Base-by-base conservation (phyloP, 208 protist genomes). In the Wallacemonas sp. region DNA sequence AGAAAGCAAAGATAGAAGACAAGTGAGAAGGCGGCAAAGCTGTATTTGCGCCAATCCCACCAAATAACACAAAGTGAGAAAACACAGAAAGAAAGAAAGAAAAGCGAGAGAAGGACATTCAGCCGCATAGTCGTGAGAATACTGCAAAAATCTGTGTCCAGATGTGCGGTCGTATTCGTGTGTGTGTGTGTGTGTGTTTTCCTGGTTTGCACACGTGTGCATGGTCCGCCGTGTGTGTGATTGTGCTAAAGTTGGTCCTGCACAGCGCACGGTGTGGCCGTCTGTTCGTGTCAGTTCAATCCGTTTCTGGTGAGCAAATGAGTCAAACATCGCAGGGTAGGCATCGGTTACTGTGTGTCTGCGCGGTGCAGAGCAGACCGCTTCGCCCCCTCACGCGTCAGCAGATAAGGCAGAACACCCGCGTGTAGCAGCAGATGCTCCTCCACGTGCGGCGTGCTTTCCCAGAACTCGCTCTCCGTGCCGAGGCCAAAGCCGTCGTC, bases 361-460 rank as follows among this genome's bases (percentile, higher is more conserved):
- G 14, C n/a, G 34, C 21, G 42, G 6, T 11, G 34, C 46, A n/a
- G 36, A 11, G 54, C 54, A 31, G 72, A 60, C 8, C 72, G 66
- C 21, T 59, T 62, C 14, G 72, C 72, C 9, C 72, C 72, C 17
- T 74, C 62, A 21, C 72, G 68, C 19, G 55, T 63, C 31, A 79
- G 14, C 38, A 54, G 55, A 53, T 66, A 24, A 2, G 38, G 3
- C 44, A 53, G 1, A 46, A 64, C 17, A 61, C 26, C 12, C 42
- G 51, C 15, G 30, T 46, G 1, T 38, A 59, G 9, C 47, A 70
- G 33, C 63, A 73, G 38, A 62, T 59, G 47, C 17, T 58, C 51
- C 26, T 53, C 60, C 22, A 64, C 66, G 47, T 60, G 72, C 17
- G 51, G 31, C 31, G 55, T 64, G 47, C 65, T 54, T 15, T 69